A percentile compares a stretch with the other conserved stretches of the same genome.
Evolutionary conservation across 305 asterid species (phyloP).

Genomic region (Plantago coronopus): DNA sequence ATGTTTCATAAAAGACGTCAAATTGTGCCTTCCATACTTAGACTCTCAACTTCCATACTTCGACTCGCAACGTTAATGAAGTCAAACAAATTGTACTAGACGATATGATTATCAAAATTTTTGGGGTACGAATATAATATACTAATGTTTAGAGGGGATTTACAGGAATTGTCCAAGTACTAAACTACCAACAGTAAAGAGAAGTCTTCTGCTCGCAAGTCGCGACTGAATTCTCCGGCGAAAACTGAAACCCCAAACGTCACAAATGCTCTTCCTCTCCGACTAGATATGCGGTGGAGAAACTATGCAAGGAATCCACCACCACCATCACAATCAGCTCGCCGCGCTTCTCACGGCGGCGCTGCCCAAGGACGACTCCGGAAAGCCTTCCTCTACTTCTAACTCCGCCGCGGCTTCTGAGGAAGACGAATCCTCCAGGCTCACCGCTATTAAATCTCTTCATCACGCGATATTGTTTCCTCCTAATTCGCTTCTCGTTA

Average conservation of each 20-base stretch:
- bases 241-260: constrained; percentile 7
- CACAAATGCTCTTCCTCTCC: constrained; percentile 6
- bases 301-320: constrained; percentile 94
- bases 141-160: too few relatives aligned
- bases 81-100: too few relatives aligned
- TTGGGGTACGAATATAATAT: too few relatives aligned
- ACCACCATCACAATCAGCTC: constrained; percentile 94
- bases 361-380: constrained; percentile 64
- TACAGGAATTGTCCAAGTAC: too few relatives aligned
- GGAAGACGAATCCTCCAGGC: constrained; percentile 76
- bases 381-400: constrained; percentile 36
- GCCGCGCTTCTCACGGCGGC: constrained; percentile 95
- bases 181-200: background rate
- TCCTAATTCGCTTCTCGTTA: constrained; percentile 69
- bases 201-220: background rate
- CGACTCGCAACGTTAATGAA: too few relatives aligned
- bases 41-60: too few relatives aligned
- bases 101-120: too few relatives aligned
- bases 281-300: constrained; percentile 46
- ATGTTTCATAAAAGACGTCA: too few relatives aligned
- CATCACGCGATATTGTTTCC: constrained; percentile 86
- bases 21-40: too few relatives aligned
- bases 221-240: background rate
- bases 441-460: constrained; percentile 76
- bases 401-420: constrained; percentile 39